Evolutionary conservation across 2,329 filamentous ascomycete species (phyloP), one percentile per base, ranked within the genome.

Genomic region (Aspergillus sp.): DNA sequence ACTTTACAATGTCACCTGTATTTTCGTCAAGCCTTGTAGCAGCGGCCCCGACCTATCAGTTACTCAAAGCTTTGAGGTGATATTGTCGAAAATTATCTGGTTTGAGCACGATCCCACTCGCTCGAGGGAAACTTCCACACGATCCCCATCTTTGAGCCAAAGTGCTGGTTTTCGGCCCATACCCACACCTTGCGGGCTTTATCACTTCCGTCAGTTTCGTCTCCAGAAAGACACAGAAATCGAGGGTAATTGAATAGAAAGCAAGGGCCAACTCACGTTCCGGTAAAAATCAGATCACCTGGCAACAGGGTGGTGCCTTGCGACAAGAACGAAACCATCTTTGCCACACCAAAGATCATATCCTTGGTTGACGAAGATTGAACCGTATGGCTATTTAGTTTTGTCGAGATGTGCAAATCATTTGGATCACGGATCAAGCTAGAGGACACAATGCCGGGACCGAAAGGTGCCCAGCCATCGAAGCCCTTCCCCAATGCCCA

Each of bases 401-500:
- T 77, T 0, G 81, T 84, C 69, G 72, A 73, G 55, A 80, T 79
- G 2, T 65, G 65, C 61, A 80, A 64, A 4, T 68, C 67, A 65
- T 79, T 76, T 1, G 78, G 77, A 56, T 80, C 73, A 7, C 66
- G 52, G 42, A 80, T 78, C 55, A 88, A 55, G 2, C 77, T 75
- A 42, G 76, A 75, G 52, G 82, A 84, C 7, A 90, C 88, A 63
- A 92, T 90, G 1, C 85, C 88, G 0, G 90, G 90, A 0, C 90
- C 89, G 66, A 85, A 88, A 0, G 89, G 90, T 5, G 87, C 89
- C 87, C 89, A 92, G 14, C 86, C 87, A 73, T 92, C 89, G 64
- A 90, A 91, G 3, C 88, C 86, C 73, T 92, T 92, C 42, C 88
- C 89, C 14, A 90, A 77, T 0, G 82, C 84, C 88, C 88, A 91